Evolutionary conservation across 257 asterid species (phyloP).

Genomic region (Ophiorrhiza pumila): DNA sequence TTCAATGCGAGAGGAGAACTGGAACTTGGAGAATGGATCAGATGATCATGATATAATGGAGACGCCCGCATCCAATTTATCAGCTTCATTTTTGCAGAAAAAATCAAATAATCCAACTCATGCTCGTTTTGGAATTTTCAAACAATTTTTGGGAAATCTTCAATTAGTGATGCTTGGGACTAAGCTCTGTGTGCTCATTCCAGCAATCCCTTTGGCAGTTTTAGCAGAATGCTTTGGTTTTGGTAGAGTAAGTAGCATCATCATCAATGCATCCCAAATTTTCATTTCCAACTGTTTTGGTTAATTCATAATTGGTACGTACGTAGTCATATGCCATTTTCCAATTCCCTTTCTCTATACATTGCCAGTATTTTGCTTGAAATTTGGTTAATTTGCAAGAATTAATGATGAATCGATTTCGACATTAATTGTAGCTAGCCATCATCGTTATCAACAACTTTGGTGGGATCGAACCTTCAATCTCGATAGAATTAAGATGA

Average conservation of each 20-base stretch:
- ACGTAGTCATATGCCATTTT: too few relatives aligned
- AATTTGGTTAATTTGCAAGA: too few relatives aligned
- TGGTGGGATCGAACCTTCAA: too few relatives aligned
- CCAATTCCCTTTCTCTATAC: too few relatives aligned
- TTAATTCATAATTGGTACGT: too few relatives aligned
- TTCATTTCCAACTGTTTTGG: too few relatives aligned
- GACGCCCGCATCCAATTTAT: slow-evolving; percentile 21
- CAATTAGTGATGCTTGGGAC: slow-evolving; percentile 39
- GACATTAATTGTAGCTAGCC: too few relatives aligned
- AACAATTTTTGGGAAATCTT: slow-evolving; percentile 23
- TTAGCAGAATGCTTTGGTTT: slow-evolving; percentile 26
- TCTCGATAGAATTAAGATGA: too few relatives aligned
- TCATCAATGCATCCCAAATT: too few relatives aligned
- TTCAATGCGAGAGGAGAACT: not conserved
- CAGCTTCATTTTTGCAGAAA: slow-evolving; percentile 26
- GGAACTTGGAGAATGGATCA: slow-evolving; percentile 30
- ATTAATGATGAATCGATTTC: too few relatives aligned
- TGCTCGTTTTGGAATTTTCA: slow-evolving; percentile 12
- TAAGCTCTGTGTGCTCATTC: slow-evolving; percentile 39
- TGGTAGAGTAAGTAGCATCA: slow-evolving; percentile 35
- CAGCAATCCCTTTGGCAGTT: slow-evolving; percentile 41
- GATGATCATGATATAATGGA: not conserved
- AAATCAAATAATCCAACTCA: slow-evolving; percentile 20
- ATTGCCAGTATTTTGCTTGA: not conserved
- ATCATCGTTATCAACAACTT: too few relatives aligned